A percentile compares a stretch with the other conserved stretches of the same genome.
Evolutionary conservation across 108 stramenopile genomes (phyloP).

Genomic region (Cylindrotheca closterium): DNA sequence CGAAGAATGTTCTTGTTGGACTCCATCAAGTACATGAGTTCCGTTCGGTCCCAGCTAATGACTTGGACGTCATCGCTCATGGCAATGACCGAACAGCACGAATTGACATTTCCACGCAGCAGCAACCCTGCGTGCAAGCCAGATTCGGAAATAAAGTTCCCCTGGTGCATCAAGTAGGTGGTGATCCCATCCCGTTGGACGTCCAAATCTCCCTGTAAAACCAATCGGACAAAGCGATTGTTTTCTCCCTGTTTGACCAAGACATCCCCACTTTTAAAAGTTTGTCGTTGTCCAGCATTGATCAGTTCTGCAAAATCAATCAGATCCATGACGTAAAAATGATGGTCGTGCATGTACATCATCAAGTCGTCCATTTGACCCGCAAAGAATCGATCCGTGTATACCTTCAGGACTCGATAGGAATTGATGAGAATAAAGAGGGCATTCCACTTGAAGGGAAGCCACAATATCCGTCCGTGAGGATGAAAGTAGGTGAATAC

Average conservation of each 20-base stretch:
- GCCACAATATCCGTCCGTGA: constrained; percentile 80
- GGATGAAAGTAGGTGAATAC: constrained; percentile 90
- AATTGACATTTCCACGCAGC: constrained; percentile 58
- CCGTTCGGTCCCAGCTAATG: constrained; percentile 68
- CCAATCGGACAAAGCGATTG: constrained; percentile 69
- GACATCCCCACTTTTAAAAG: constrained; percentile 52
- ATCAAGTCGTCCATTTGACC: constrained; percentile 44
- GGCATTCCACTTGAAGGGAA: constrained; percentile 85
- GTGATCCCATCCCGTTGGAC: constrained; percentile 65
- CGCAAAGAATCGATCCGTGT: constrained; percentile 51
- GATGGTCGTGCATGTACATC: constrained; percentile 49
- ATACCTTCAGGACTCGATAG: constrained; percentile 61
- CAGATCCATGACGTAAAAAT: constrained; percentile 67
- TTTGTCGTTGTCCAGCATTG: constrained; percentile 40
- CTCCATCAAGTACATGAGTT: constrained; percentile 62
- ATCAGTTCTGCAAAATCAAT: constrained; percentile 69
- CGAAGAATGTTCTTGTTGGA: constrained; percentile 47
- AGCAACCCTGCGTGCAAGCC: constrained; percentile 83
- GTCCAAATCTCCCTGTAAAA: constrained; percentile 65
- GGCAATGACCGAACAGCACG: constrained; percentile 69
- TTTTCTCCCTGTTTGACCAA: constrained; percentile 52
- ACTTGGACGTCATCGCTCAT: constrained; percentile 26
- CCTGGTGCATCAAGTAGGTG: constrained; percentile 74
- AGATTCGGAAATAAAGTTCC: constrained; percentile 77
- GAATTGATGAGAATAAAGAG: constrained; percentile 77